phyloP scores from a whole-genome alignment of 108 stramenopile genomes.

The Cyclotella sp. region DNA sequence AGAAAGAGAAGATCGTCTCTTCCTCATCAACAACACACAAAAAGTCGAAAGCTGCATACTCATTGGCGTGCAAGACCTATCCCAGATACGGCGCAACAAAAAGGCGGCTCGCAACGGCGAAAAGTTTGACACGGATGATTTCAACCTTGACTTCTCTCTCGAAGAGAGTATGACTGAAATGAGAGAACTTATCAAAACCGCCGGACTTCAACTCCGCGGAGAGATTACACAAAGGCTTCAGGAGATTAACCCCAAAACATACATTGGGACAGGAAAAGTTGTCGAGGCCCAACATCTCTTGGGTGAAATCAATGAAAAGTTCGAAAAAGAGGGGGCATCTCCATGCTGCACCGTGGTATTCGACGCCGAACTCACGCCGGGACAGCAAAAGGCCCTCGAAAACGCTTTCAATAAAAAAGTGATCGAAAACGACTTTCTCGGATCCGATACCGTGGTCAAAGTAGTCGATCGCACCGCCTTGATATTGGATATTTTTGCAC shows the following conservation, averaged over 20 bases:
- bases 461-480: conserved; percentile 97
- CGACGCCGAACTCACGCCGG: conserved; percentile 94
- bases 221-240: conserved; percentile 90
- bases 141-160: conserved; percentile 65
- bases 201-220: conserved; percentile 80
- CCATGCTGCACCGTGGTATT: conserved; percentile 87
- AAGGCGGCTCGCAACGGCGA: neutral
- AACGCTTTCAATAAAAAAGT: conserved; percentile 80
- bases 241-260: conserved; percentile 92
- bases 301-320: conserved; percentile 43
- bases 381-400: conserved; percentile 90
- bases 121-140: neutral
- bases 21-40: conserved; percentile 57
- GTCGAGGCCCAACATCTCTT: conserved; percentile 70
- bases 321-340: conserved; percentile 5
- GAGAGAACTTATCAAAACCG: conserved; percentile 91
- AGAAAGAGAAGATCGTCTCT: conserved; percentile 86
- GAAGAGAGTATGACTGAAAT: conserved; percentile 95
- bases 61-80: conserved; percentile 82
- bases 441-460: conserved; percentile 65
- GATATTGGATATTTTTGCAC: conserved; percentile 96
- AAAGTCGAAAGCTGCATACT: conserved; percentile 77
- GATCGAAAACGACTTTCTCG: conserved; percentile 82
- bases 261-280: conserved; percentile 89
- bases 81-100: conserved; percentile 25